phyloP scores from a whole-genome alignment of 768 basidiomycete genomes.

The Russula ochroleuca region DNA sequence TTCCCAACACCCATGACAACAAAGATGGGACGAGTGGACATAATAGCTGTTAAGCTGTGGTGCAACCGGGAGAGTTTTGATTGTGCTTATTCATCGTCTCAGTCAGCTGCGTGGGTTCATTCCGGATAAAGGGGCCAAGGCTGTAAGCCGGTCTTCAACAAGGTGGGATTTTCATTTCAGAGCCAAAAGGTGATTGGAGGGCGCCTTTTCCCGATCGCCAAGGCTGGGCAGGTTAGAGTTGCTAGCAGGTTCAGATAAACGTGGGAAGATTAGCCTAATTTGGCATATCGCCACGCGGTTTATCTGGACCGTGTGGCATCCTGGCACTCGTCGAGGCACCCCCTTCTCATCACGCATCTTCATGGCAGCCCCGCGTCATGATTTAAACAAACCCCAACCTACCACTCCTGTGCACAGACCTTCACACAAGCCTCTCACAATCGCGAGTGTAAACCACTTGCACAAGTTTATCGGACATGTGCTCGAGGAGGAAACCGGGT shows the following conservation, averaged over 20 bases:
- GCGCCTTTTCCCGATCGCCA: background rate
- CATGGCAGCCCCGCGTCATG: constrained; percentile 16
- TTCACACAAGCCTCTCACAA: constrained; percentile 6
- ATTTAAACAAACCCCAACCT: constrained; percentile 1
- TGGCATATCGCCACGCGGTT: background rate
- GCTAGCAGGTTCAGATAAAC: background rate
- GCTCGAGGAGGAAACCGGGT: constrained; percentile 22
- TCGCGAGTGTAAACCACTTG: constrained; percentile 20
- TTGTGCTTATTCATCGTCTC: constrained; percentile 2
- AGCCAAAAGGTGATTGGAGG: no score
- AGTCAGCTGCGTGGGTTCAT: background rate
- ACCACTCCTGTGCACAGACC: background rate
- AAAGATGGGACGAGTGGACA: constrained; percentile 37
- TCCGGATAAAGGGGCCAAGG: no score
- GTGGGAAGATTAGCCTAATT: constrained; percentile 10
- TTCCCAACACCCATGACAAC: constrained; percentile 43
- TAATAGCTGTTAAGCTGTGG: constrained; percentile 17
- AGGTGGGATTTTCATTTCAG: no score
- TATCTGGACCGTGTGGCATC: background rate
- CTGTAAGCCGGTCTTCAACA: no score
- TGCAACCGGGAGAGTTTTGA: background rate
- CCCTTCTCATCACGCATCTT: background rate
- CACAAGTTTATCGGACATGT: constrained; percentile 9
- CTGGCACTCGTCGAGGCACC: background rate
- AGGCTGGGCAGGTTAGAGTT: background rate